phyloP scores from a whole-genome alignment of 768 basidiomycete species.

The Phylloporus rhodoxanthus region DNA sequence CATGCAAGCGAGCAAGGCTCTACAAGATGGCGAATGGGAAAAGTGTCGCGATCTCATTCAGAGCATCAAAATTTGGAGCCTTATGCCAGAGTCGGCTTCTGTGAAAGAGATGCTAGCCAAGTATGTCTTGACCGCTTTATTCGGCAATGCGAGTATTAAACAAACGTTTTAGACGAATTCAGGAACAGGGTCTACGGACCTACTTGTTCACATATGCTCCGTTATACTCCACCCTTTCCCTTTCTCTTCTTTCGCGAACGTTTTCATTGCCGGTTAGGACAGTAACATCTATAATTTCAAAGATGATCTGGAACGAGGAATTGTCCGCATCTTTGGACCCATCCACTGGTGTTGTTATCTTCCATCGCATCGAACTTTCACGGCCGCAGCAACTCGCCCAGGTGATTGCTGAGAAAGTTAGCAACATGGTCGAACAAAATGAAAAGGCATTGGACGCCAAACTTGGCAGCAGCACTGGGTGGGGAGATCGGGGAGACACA shows the following conservation, averaged over 20 bases:
- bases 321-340: slow-evolving; percentile 90
- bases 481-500: slow-evolving; percentile 46
- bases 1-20: slow-evolving; percentile 96
- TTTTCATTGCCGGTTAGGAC: slow-evolving; percentile 77
- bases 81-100: slow-evolving; percentile 82
- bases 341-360: slow-evolving; percentile 82
- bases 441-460: slow-evolving; percentile 86
- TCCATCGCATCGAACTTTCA: slow-evolving; percentile 86
- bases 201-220: slow-evolving; percentile 96
- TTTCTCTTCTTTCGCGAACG: slow-evolving; percentile 79
- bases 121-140: slow-evolving; percentile 40
- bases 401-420: slow-evolving; percentile 82
- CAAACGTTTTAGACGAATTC: slow-evolving; percentile 69
- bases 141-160: slow-evolving; percentile 1
- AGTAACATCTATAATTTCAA: slow-evolving; percentile 81
- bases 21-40: slow-evolving; percentile 97
- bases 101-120: slow-evolving; percentile 95
- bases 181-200: slow-evolving; percentile 94
- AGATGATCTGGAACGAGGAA: slow-evolving; percentile 99
- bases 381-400: slow-evolving; percentile 88
- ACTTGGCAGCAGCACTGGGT: slow-evolving; percentile 55
- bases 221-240: slow-evolving; percentile 86
- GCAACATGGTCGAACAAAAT: slow-evolving; percentile 82
- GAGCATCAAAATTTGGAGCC: slow-evolving; percentile 95
- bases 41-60: slow-evolving; percentile 89